Base-by-base conservation (phyloP, 2,329 filamentous ascomycete species). In the Aaosphaeria arxii region DNA sequence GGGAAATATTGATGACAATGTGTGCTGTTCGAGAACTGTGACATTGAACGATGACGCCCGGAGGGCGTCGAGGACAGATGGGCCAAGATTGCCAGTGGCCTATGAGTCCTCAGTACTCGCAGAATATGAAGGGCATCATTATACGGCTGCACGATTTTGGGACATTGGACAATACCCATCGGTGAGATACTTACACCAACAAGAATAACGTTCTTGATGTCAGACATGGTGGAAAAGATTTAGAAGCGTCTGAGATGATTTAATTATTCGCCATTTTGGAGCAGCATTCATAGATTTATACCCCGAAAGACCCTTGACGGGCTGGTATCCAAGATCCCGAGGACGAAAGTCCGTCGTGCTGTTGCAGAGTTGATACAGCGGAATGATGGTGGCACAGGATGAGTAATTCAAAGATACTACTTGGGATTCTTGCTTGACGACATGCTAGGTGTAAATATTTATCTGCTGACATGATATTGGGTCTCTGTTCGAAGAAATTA, bases 1-100 rank as follows among this genome's bases (percentile, higher is more conserved):
- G 0, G 72, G 71, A 41, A 71, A 69, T 13, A 65, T 69, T 13
- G 72, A 71, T 9, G 51, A 67, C 4, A 77, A 80, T 17, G 51
- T 52, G 36, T 70, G 64, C 58, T 84, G 81, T 28, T 77, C 78
- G 42, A 86, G 74, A 36, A 82, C 72, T 6, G 79, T 82, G 46
- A 84, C 69, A 47, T 75, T 71, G 69, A 85, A 81, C 7, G 67
- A 62, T n/a, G 65, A 66, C 2, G 69, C 57, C 5, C 73, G 56
- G 42, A 79, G 72, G 4, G 67, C 64, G 7, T 67, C 47, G 29
- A 77, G 59, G 40, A 78, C 61, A 7, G 67, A 56, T 6, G 69
- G 69, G 1, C 75, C 75, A 13, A 77, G 64, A 44, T 74, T 75
- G 42, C 75, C 74, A 28, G 59, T 57, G 33, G 70, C 68, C 61